A percentile compares a stretch with the other conserved stretches of the same genome.
These are phyloP conservation scores for Alternaria brassicicola DNA, from an alignment of 2,329 filamentous ascomycete species.

Conservation along the genomic window DNA sequence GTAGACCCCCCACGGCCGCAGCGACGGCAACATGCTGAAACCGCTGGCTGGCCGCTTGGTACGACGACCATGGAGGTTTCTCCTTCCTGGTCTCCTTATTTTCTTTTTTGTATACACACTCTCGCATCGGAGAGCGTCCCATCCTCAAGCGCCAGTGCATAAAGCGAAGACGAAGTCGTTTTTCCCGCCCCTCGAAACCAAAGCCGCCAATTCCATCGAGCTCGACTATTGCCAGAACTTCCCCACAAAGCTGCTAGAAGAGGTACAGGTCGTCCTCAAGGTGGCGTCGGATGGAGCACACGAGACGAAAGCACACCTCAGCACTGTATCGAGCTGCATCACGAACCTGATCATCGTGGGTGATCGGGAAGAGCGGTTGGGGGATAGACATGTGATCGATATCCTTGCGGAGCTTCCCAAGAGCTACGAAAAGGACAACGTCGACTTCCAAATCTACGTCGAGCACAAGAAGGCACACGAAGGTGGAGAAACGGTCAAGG, in stretches of 20 bases:
- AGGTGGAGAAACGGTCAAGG: constrained; percentile 51
- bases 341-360: constrained; percentile 64
- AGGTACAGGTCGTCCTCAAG: constrained; percentile 57
- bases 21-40: constrained; percentile 30
- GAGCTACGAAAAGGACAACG: constrained; percentile 49
- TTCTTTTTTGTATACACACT: constrained; percentile 42
- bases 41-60: constrained; percentile 34
- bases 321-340: constrained; percentile 61
- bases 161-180: constrained; percentile 43
- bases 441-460: constrained; percentile 61
- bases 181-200: constrained; percentile 44
- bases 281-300: constrained; percentile 55
- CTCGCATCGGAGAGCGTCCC: constrained; percentile 29
- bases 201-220: constrained; percentile 36
- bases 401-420: constrained; percentile 58
- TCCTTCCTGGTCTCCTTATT: constrained; percentile 41
- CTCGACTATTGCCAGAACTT: constrained; percentile 51
- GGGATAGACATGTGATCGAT: constrained; percentile 57
- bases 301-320: constrained; percentile 56
- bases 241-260: constrained; percentile 49
- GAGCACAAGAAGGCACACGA: constrained; percentile 50
- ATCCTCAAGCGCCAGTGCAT: constrained; percentile 28
- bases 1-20: constrained; percentile 6
- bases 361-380: constrained; percentile 62
- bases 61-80: constrained; percentile 40